Evolutionary conservation across 805 yeast genomes (phyloP).

Genomic region (Saccharomyces eubayanus): DNA sequence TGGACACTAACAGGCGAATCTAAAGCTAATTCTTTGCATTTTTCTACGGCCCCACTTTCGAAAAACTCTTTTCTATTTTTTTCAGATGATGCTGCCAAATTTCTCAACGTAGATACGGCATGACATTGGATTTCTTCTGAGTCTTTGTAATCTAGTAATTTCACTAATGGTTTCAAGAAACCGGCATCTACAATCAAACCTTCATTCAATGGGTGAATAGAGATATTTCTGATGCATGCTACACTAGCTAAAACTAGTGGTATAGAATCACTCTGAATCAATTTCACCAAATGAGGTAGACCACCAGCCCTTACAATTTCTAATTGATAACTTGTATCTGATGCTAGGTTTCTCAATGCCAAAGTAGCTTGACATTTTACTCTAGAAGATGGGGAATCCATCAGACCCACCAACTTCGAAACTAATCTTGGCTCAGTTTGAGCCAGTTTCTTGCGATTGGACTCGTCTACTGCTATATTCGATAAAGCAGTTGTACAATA

Average conservation of each 20-base stretch:
- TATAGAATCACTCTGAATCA: slow-evolving; percentile 81
- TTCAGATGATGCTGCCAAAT: slow-evolving; percentile 92
- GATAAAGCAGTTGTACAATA: slow-evolving; percentile 96
- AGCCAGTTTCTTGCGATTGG: slow-evolving; percentile 77
- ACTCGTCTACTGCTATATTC: slow-evolving; percentile 93
- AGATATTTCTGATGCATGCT: slow-evolving; percentile 94
- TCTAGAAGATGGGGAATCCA: slow-evolving; percentile 89
- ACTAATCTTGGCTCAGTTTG: slow-evolving; percentile 91
- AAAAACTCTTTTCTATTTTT: slow-evolving; percentile 84
- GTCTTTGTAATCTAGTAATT: slow-evolving; percentile 72
- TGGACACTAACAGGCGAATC: slow-evolving; percentile 87
- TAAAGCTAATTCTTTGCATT: slow-evolving; percentile 80
- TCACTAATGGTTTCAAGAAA: slow-evolving; percentile 82
- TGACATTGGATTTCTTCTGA: slow-evolving; percentile 97
- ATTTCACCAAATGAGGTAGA: slow-evolving; percentile 81
- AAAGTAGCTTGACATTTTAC: slow-evolving; percentile 98
- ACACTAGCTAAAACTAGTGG: slow-evolving; percentile 93
- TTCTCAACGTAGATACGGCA: slow-evolving; percentile 91
- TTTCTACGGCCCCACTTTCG: slow-evolving; percentile 91
- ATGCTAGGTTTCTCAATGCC: slow-evolving; percentile 90
- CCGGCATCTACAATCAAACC: slow-evolving; percentile 95
- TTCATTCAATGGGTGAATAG: slow-evolving; percentile 94
- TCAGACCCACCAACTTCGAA: slow-evolving; percentile 73
- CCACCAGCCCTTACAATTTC: slow-evolving; percentile 96
- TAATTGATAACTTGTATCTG: slow-evolving; percentile 90